Percentiles rank a stretch among this genome's conserved stretches.
These are phyloP conservation scores for Penicillium atrosanguineum DNA, from an alignment of 495 filamentous ascomycete species.

Conservation along the genomic window DNA sequence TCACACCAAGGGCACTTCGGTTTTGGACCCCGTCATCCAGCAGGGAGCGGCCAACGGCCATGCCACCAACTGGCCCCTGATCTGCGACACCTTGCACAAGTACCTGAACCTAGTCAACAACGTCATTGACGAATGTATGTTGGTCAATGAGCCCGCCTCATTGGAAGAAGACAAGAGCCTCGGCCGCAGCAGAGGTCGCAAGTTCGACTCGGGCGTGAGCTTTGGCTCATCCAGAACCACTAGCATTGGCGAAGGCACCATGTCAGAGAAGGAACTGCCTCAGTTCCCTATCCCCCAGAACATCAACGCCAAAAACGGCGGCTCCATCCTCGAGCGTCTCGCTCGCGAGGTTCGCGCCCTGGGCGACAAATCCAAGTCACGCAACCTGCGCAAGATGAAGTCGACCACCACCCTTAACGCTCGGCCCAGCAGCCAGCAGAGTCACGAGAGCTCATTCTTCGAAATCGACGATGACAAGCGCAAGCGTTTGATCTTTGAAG, in stretches of 20 bases:
- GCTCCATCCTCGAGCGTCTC: conserved; percentile 58
- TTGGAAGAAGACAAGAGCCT: conserved; percentile 34
- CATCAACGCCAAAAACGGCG: conserved; percentile 29
- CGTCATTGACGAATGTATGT: conserved; percentile 58
- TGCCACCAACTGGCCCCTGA: conserved; percentile 55
- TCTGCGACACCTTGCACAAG: conserved; percentile 54
- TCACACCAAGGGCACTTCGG: conserved; percentile 53
- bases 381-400: conserved; percentile 49
- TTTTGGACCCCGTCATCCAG: conserved; percentile 54
- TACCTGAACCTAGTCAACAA: conserved; percentile 60
- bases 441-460: conserved; percentile 37
- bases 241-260: conserved; percentile 27
- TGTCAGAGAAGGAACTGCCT: conserved; percentile 47
- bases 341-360: conserved; percentile 55
- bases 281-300: conserved; percentile 31
- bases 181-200: conserved; percentile 44
- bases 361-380: conserved; percentile 31
- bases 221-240: conserved; percentile 44
- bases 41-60: conserved; percentile 52
- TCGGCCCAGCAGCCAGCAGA: conserved; percentile 26
- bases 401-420: conserved; percentile 37
- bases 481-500: conserved; percentile 48
- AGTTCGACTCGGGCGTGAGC: conserved; percentile 65
- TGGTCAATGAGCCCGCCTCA: conserved; percentile 47
- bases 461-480: conserved; percentile 50